Base-by-base conservation (phyloP, 2,329 filamentous ascomycete genomes). In the Colletotrichum brevisporum region DNA sequence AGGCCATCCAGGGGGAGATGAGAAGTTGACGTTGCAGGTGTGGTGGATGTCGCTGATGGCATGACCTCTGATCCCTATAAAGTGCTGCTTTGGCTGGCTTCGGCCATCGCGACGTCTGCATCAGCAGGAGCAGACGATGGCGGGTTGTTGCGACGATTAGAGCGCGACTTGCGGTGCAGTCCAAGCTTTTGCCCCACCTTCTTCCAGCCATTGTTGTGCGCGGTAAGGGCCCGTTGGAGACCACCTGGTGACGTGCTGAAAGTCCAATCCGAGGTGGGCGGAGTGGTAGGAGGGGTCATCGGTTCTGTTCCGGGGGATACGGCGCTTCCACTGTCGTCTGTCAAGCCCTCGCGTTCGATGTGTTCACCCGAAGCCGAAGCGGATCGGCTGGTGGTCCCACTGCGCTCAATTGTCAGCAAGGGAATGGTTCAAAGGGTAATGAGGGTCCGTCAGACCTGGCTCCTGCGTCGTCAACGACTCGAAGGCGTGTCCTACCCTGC, bases 221-320 rank as follows among this genome's bases (percentile, higher is more conserved):
- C 85, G 43, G 84, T 84, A 57, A 88, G 82, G 15, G 86, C 86
- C 64, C 86, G 83, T 56, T 88, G 86, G 24, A 89, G 78, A 15
- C 84, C 82, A n/a, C 83, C 85, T 0, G 86, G 86, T 5, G 87
- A 87, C 1, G 83, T 78, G 70, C 80, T 81, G 71, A 88, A 86
- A 4, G 80, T 77, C 80, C 85, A 89, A 70, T 90, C 87, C 0
- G 88, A 85, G 1, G 86, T 88, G 0, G 92, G 91, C 41, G 92
- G 91, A 3, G 90, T 93, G 2, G 88, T 93, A 1, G 92, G 92
- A 0, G 92, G 92, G 4, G 92, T 94, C 84, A 94, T 90, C 3
- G 86, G 91, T 75, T 91, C 91, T 69, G 84, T 82, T 27, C 81
- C 77, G 41, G 88, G 83, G 59, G 89, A 90, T 66, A 84, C 85